Base-by-base conservation (phyloP, 2,329 filamentous ascomycete species). In the Cladosporium austrohemisphaericum region DNA sequence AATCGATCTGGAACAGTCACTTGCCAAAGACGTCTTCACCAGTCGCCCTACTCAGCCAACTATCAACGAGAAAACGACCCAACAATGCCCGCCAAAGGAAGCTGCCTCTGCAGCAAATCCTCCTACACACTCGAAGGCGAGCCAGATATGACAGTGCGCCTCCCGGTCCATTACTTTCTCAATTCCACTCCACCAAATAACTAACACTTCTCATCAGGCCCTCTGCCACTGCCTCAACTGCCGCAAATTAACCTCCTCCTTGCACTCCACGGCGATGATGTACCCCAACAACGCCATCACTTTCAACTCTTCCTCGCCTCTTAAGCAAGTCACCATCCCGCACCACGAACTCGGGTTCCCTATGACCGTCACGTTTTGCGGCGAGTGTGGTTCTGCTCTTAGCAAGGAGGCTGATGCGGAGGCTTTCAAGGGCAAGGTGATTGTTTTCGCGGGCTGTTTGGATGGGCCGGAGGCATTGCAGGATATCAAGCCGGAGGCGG, bases 41-140 rank as follows among this genome's bases (percentile, higher is more conserved):
- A n/a, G n/a, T n/a, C n/a, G n/a, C n/a, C n/a, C n/a, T n/a, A n/a
- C n/a, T n/a, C n/a, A n/a, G n/a, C n/a, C n/a, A n/a, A n/a, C 41
- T 10, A 18, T 11, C 20, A 35, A 3, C n/a, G 60, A 62, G 59
- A 57, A 58, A 47, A 55, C 16, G n/a, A n/a, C n/a, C n/a, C n/a
- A n/a, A n/a, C n/a, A n/a, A 47, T 46, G 43, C 32, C 45, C 26
- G 43, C 18, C 40, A 52, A 49, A 41, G 51, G 51, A 13, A 41
- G 35, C 48, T 53, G 41, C 35, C 22, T 40, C 13, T 51, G 51
- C 43, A 41, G 41, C 41, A 29, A 51, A 49, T 51, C 50, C 6
- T 37, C 45, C n/a, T 52, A 49, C 32, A 37, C 44, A 2, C 29
- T 52, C 40, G 32, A 46, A 13, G 50, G 44, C 18, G 44, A 52